Conservation (phyloP, 139 green algal species). For the Zygnema circumcarinatum region DNA sequence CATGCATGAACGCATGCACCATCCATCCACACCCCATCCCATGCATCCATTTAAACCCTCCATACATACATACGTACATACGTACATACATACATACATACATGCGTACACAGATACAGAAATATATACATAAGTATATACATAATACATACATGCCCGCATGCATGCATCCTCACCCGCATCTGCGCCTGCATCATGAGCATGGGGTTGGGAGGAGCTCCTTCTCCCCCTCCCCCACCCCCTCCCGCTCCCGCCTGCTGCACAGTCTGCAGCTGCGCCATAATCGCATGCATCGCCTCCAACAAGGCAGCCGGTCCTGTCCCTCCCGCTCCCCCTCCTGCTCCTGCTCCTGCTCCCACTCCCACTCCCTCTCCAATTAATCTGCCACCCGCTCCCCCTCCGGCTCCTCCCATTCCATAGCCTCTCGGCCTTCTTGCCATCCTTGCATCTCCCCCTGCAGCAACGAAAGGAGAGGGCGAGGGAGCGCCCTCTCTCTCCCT, state of each 20-base stretch:
- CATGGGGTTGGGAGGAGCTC: too few species aligned
- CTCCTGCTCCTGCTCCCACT: neutral
- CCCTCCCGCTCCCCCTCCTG: neutral
- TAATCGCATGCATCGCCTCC: neutral
- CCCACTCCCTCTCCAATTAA: neutral
- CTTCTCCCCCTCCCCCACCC: neutral
- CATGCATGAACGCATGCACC: too few species aligned
- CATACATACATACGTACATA: too few species aligned
- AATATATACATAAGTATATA: too few species aligned
- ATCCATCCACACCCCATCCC: too few species aligned
- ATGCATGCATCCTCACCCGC: too few species aligned
- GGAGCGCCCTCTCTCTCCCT: constrained; percentile 11
- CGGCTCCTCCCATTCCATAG: neutral
- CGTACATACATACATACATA: too few species aligned
- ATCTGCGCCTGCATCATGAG: too few species aligned
- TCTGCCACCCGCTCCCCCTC: neutral
- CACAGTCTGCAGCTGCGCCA: neutral
- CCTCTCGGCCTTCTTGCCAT: neutral
- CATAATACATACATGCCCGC: too few species aligned
- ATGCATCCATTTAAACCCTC: too few species aligned
- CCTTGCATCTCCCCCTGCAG: neutral
- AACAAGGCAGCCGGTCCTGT: neutral
- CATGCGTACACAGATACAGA: too few species aligned
- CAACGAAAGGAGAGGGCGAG: neutral
- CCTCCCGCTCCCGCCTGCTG: neutral